These are phyloP conservation scores for Chlamydomonas reinhardtii DNA, from an alignment of 163 green algal species.

Conservation along the genomic window DNA sequence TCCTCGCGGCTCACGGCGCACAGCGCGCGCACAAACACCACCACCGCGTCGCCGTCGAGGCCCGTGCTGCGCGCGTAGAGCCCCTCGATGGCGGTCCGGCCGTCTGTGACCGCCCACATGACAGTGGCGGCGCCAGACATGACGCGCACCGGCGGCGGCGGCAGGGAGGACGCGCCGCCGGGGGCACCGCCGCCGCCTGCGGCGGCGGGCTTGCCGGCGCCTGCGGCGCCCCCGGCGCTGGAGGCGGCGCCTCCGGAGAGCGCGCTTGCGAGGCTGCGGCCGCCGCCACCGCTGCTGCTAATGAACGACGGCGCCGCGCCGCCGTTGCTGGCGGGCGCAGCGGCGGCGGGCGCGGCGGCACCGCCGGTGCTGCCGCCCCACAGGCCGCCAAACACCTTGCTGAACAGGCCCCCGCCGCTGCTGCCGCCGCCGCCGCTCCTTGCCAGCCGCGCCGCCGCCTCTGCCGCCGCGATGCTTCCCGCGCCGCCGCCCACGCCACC, in stretches of 20 bases:
- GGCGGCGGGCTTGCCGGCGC: neutral
- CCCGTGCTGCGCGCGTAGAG: conserved; percentile 75
- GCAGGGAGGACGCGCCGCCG: neutral
- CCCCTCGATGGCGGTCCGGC: conserved; percentile 68
- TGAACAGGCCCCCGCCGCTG: conserved; percentile 4
- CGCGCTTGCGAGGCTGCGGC: neutral
- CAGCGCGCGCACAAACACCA: conserved; percentile 94
- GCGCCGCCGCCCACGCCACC: neutral
- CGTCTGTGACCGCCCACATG: conserved; percentile 77
- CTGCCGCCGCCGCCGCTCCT: neutral
- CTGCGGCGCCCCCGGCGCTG: neutral
- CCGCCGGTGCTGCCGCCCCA: conserved; percentile 15
- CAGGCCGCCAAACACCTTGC: conserved; percentile 33
- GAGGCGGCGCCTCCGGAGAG: too few species aligned
- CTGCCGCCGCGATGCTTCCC: too few species aligned
- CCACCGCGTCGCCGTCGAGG: conserved; percentile 91
- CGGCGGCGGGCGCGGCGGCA: neutral
- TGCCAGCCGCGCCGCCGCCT: neutral
- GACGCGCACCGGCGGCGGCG: conserved; percentile 56
- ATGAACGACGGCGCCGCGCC: neutral
- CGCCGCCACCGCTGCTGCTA: neutral
- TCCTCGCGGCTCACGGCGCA: conserved; percentile 94
- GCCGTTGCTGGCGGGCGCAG: neutral
- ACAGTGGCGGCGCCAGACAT: conserved; percentile 68
- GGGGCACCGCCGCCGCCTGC: neutral